phyloP scores from a whole-genome alignment of 192 early-diverging fungal species.

The Coemansia guatemalensis region DNA sequence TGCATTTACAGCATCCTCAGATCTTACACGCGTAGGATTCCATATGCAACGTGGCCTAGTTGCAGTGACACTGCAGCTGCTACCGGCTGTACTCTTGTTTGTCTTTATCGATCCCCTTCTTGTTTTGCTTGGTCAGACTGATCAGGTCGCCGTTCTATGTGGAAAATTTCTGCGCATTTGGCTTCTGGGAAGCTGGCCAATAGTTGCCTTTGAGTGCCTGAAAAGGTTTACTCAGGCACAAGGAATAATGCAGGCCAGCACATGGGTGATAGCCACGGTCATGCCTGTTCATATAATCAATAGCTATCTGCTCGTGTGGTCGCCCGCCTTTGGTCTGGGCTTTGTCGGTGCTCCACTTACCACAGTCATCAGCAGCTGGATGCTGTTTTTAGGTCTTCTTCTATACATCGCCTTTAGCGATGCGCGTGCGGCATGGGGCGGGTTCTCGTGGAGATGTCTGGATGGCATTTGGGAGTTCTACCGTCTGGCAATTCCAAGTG shows the following conservation, averaged over 20 bases:
- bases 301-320: slow-evolving; percentile 51
- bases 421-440: slow-evolving; percentile 73
- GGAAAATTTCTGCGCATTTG: slow-evolving; percentile 67
- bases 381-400: slow-evolving; percentile 56
- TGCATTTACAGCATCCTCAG: slow-evolving; percentile 39
- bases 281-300: slow-evolving; percentile 35
- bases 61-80: slow-evolving; percentile 38
- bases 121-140: slow-evolving; percentile 71
- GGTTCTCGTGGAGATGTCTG: slow-evolving; percentile 68
- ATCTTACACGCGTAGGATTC: slow-evolving; percentile 45
- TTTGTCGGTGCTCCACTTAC: slow-evolving; percentile 71
- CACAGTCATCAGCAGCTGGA: slow-evolving; percentile 62
- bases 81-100: slow-evolving; percentile 27
- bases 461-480: slow-evolving; percentile 63
- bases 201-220: slow-evolving; percentile 77
- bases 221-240: slow-evolving; percentile 87
- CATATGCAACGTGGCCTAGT: slow-evolving; percentile 45
- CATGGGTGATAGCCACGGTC: slow-evolving; percentile 34
- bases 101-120: slow-evolving; percentile 60
- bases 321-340: slow-evolving; percentile 54
- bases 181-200: slow-evolving; percentile 74
- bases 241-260: slow-evolving; percentile 84
- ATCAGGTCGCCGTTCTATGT: slow-evolving; percentile 65
- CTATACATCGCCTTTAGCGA: slow-evolving; percentile 55
- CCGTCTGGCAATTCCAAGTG: slow-evolving; percentile 76